Conservation (phyloP, 179 eudicot species). For the Monotropa hypopitys region DNA sequence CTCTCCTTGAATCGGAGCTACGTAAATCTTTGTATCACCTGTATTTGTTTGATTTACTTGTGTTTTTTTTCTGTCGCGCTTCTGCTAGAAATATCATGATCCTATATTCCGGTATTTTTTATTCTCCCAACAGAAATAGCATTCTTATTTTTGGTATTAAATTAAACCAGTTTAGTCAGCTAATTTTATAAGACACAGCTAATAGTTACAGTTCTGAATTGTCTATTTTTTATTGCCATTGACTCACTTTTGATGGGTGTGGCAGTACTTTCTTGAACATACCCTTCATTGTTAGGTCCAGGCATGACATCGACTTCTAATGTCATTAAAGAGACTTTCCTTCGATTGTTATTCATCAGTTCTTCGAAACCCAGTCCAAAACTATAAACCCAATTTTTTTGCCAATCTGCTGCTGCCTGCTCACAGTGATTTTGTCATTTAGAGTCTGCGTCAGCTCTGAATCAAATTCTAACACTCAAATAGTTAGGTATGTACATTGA, state of each 20-base stretch:
- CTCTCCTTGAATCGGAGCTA: too few relatives aligned
- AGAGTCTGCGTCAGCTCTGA: neutral
- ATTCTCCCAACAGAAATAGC: too few relatives aligned
- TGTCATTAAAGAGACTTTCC: neutral
- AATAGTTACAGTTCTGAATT: neutral
- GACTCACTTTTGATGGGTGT: neutral
- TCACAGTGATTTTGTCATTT: neutral
- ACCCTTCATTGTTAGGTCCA: neutral
- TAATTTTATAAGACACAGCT: neutral
- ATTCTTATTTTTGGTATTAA: neutral
- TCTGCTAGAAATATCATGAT: too few relatives aligned
- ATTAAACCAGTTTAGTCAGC: too few relatives aligned
- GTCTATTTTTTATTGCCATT: neutral
- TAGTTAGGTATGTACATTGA: neutral
- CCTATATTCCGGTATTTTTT: too few relatives aligned
- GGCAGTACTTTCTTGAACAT: conserved; percentile 1
- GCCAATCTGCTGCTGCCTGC: neutral
- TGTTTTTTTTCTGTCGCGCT: too few relatives aligned
- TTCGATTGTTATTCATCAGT: neutral
- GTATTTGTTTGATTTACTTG: too few relatives aligned
- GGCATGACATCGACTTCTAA: neutral
- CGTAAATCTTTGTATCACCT: too few relatives aligned
- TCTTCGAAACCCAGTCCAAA: neutral
- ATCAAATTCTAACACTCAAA: neutral
- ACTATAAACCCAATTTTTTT: neutral